Evolutionary conservation across 2,329 filamentous ascomycete genomes (phyloP), one percentile per base, ranked within the genome.

Genomic region (Hypoxylon sp.): DNA sequence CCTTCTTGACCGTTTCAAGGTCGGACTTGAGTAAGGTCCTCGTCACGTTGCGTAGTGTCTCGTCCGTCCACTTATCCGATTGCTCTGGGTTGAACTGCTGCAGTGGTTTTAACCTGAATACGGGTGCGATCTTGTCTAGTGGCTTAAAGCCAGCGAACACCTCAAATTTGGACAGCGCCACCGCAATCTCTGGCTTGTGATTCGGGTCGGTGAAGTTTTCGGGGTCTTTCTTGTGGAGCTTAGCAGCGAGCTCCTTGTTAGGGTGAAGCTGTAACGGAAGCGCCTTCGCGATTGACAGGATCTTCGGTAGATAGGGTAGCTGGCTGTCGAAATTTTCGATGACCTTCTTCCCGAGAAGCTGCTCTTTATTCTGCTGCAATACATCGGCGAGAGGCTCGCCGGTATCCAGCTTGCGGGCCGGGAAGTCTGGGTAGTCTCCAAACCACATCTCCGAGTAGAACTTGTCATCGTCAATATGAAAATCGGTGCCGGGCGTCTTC

Each of bases 161-260:
- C 74, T 93, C 90, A 70, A 94, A 93, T 20, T 87, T 85, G 11
- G 84, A 82, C 0, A 93, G 78, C 0, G 91, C 90, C 1, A 94
- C 80, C 0, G 91, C 90, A 55, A 94, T 93, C 73, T 94, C 91
- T 1, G 91, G 91, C 77, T 93, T 93, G 80, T 93, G 90, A 74
- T 93, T 93, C 2, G 85, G 79, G 68, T 94, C 90, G 1, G 85
- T 86, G 74, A 91, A 93, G 59, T 87, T 84, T 2, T 86, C 76
- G 0, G 90, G 89, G 56, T 92, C 82, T 67, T 86, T 75, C 56
- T 83, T 74, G 77, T 93, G 89, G 1, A 93, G 82, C 70, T 87
- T 82, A 7, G 82, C 77, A 0, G 91, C 85, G 1, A 93, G 82
- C 0, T 84, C 79, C 71, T 90, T 91, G 78, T 93, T 86, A 30